Conservation (phyloP, 768 basidiomycete genomes). For the Paxillus involutus region DNA sequence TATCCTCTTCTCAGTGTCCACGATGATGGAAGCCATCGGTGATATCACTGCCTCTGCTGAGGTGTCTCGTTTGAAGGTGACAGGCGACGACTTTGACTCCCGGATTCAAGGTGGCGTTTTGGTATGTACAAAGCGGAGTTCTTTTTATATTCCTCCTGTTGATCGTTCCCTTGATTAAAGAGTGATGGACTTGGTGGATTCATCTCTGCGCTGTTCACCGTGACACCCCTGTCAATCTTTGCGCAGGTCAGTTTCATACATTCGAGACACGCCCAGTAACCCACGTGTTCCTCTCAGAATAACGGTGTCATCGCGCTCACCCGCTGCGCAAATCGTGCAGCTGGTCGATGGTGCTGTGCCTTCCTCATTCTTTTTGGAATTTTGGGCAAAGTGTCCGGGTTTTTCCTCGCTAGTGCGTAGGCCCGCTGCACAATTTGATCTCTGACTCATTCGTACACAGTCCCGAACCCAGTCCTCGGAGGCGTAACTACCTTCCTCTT, state of each 20-base stretch:
- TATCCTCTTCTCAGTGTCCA: conserved; percentile 46
- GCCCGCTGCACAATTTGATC: not conserved
- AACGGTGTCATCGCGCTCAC: conserved; percentile 85
- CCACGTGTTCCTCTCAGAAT: conserved; percentile 42
- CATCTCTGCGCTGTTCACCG: conserved; percentile 77
- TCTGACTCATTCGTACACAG: conserved; percentile 22
- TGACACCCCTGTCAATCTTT: conserved; percentile 77
- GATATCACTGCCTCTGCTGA: conserved; percentile 84
- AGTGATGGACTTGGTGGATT: conserved; percentile 83
- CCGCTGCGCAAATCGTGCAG: conserved; percentile 76
- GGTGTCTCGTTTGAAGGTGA: conserved; percentile 72
- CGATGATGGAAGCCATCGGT: conserved; percentile 83
- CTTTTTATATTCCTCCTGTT: not conserved
- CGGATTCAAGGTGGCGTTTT: conserved; percentile 83
- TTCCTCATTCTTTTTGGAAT: conserved; percentile 82
- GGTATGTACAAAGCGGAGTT: conserved; percentile 30
- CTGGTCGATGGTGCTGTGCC: conserved; percentile 76
- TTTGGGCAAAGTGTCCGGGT: conserved; percentile 79
- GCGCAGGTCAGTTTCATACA: conserved; percentile 45
- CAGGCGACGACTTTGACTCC: conserved; percentile 75
- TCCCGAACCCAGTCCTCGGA: conserved; percentile 80
- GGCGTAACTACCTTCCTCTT: conserved; percentile 90
- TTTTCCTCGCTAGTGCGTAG: conserved; percentile 76
- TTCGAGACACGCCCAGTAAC: not conserved
- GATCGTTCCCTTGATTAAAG: conserved; percentile 24